Evolutionary conservation across 805 yeast genomes (phyloP), one percentile per base, ranked within the genome.

Genomic region (Yamadazyma endophytica): DNA sequence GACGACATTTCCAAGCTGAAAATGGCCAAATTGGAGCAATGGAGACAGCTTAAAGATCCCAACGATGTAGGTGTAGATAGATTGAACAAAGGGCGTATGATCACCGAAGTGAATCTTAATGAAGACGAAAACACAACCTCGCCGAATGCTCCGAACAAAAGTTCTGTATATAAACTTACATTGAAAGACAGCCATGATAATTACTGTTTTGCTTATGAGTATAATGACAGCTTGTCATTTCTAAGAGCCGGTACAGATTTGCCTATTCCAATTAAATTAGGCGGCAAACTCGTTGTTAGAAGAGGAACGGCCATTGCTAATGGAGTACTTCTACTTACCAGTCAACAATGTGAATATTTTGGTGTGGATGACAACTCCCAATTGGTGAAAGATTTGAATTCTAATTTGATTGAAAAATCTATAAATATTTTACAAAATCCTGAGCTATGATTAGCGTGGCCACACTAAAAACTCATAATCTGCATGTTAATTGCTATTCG

Each of bases 21-120:
- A 13, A 48, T 73, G 13, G 53, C 62, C n/a, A 77, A 74, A 40
- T 46, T 79, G 3, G 90, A 82, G 39, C 71, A 67, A 5, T 58
- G 82, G 52, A 58, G 57, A 14, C 68, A 68, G 20, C 53, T 58
- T 30, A 56, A 70, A n/a, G 78, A 81, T 44, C 75, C 78, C 2
- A 76, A 73, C 39, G 67, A 63, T n/a, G 78, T 73, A 3, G 73
- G 73, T 11, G 77, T 74, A 2, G 90, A 81, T 51, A 54, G 80
- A 16, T 51, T 79, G 25, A 42, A 36, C 32, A 46, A 42, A 26
- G 40, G 47, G 9, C 49, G 50, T 24, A 55, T 77, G 11, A 68
- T 75, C 18, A 56, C 75, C 13, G 71, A 74, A 17, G 69, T 80
- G 2, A 58, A 75, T 41, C 46, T 70, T 25, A 24, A 34, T 24